phyloP scores from a whole-genome alignment of 805 yeast genomes.

The Candida sithepensis region DNA sequence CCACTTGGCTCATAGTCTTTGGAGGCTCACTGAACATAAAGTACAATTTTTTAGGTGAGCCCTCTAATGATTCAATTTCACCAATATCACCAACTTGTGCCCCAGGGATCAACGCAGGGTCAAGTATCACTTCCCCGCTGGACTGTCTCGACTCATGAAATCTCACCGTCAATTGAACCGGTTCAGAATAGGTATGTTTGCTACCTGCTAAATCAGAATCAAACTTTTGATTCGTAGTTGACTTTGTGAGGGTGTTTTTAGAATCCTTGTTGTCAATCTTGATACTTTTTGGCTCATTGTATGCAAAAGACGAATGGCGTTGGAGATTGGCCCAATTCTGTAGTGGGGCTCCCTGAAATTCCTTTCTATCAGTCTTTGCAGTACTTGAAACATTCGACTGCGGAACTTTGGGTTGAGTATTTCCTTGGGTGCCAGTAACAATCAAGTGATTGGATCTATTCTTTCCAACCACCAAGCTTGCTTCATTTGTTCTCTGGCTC shows the following conservation, averaged over 20 bases:
- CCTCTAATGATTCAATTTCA: conserved; percentile 52
- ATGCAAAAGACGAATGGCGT: not conserved
- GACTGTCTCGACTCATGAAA: conserved; percentile 69
- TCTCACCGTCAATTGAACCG: conserved; percentile 42
- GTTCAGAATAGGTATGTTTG: conserved; percentile 21
- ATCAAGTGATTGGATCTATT: conserved; percentile 17
- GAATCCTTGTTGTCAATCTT: not conserved
- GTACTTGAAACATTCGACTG: not conserved
- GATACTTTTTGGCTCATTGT: not conserved
- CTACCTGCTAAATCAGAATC: not conserved
- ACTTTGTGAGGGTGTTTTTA: not conserved
- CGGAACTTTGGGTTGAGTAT: not conserved
- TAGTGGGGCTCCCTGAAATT: too few relatives aligned
- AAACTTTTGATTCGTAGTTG: not conserved
- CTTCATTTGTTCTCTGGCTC: conserved; percentile 32
- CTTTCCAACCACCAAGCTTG: conserved; percentile 31
- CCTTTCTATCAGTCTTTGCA: not conserved
- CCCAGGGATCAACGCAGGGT: conserved; percentile 55
- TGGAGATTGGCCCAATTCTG: not conserved
- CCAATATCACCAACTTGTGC: conserved; percentile 74
- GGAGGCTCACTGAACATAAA: conserved; percentile 37
- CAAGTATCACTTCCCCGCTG: conserved; percentile 58
- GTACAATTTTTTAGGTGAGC: conserved; percentile 35
- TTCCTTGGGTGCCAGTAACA: conserved; percentile 11
- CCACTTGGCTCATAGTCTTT: conserved; percentile 3